phyloP scores from a whole-genome alignment of 306 rosid species.

The Sindora glabra region DNA sequence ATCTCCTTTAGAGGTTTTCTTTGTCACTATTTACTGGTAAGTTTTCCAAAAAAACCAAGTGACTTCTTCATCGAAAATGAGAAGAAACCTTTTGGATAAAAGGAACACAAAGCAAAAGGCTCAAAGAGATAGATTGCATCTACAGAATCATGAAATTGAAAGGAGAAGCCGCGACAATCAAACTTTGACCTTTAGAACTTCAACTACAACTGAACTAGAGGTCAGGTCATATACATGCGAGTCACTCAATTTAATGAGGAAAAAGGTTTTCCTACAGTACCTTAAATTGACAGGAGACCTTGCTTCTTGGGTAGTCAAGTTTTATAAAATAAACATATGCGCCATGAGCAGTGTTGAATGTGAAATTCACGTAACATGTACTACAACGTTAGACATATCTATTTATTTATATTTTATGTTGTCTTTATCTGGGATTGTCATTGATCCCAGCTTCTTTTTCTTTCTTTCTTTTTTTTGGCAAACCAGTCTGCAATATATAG shows the following conservation, averaged over 20 bases:
- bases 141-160: constrained; percentile 6
- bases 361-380: background rate
- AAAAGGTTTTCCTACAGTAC: constrained; percentile 14
- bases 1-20: too few relatives aligned
- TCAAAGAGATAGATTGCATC: constrained; percentile 11
- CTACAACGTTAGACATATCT: background rate
- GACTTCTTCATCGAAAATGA: background rate
- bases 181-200: constrained; percentile 15
- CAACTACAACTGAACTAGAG: constrained; percentile 10
- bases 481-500: background rate
- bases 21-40: too few relatives aligned
- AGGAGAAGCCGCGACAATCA: constrained; percentile 6
- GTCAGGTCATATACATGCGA: background rate
- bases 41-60: too few relatives aligned
- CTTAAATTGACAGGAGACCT: constrained; percentile 12
- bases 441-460: too few relatives aligned
- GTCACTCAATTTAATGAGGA: constrained; percentile 4
- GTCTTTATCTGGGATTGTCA: background rate
- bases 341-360: background rate
- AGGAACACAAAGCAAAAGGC: background rate
- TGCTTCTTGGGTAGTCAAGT: constrained; percentile 12
- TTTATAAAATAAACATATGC: constrained; percentile 1
- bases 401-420: too few relatives aligned
- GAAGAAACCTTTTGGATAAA: background rate
- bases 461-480: background rate